These are phyloP conservation scores for Fraxinus baroniana DNA, from an alignment of 305 asterid genomes.

Conservation along the genomic window DNA sequence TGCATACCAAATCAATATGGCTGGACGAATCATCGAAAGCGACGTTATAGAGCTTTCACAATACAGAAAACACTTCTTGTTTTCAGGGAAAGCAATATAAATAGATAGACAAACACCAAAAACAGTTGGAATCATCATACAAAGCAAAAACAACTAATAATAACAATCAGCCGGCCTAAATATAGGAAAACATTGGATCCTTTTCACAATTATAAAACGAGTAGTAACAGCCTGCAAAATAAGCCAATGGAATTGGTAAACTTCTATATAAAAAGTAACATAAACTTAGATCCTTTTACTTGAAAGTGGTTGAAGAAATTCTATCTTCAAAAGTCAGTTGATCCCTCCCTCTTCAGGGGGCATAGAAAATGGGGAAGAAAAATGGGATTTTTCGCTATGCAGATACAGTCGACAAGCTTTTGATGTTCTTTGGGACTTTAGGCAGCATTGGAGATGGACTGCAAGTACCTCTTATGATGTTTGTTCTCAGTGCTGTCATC, in stretches of 20 bases:
- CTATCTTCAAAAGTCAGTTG: conserved; percentile 1
- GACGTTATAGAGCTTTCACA: not conserved
- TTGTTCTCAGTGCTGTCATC: conserved; percentile 64
- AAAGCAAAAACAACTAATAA: conserved; percentile 15
- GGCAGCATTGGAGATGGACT: conserved; percentile 91
- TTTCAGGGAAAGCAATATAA: not conserved
- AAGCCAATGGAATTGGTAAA: not conserved
- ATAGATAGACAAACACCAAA: conserved; percentile 17
- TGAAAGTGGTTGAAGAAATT: conserved; percentile 7
- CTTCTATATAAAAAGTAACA: conserved; percentile 21
- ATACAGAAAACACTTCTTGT: not conserved
- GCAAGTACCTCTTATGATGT: conserved; percentile 79
- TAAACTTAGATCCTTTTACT: not conserved
- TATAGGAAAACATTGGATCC: conserved; percentile 14
- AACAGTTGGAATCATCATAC: conserved; percentile 23
- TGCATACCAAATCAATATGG: not conserved
- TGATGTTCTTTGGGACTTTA: conserved; percentile 63
- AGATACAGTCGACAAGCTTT: conserved; percentile 55
- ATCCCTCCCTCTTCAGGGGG: conserved; percentile 25
- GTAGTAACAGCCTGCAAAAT: conserved; percentile 38
- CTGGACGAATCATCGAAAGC: not conserved
- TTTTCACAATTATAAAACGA: conserved; percentile 8
- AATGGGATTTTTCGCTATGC: conserved; percentile 76
- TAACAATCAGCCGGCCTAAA: conserved; percentile 40
- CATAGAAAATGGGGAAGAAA: conserved; percentile 40